These are phyloP conservation scores for Curvularia spicifera DNA, from an alignment of 2,329 filamentous ascomycete genomes.

Conservation along the genomic window DNA sequence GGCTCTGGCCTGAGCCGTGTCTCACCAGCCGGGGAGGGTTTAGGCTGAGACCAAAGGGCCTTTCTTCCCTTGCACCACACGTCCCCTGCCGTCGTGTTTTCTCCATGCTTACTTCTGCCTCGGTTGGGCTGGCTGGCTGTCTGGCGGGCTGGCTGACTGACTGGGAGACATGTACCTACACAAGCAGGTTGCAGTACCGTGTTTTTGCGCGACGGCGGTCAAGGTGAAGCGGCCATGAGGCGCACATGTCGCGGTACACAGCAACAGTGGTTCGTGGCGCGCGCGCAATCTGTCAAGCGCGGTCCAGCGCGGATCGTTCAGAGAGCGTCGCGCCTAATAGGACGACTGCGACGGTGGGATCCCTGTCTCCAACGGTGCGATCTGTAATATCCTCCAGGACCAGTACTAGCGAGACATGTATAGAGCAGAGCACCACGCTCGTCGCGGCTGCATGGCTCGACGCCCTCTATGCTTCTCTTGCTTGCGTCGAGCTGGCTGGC, in stretches of 20 bases:
- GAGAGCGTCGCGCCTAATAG: constrained; percentile 20
- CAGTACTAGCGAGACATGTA: constrained; percentile 8
- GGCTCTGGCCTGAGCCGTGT: constrained; percentile 12
- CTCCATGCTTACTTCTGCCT: constrained; percentile 9
- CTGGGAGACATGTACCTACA: not conserved
- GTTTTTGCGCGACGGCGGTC: not conserved
- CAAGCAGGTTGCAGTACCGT: not conserved
- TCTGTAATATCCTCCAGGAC: constrained; percentile 14
- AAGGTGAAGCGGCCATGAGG: constrained; percentile 1
- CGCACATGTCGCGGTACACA: constrained; percentile 1
- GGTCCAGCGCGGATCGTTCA: constrained; percentile 20
- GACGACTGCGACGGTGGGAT: constrained; percentile 18
- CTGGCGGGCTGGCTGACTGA: not conserved
- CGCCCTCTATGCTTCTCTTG: not conserved
- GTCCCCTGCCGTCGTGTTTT: constrained; percentile 10
- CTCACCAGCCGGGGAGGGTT: constrained; percentile 17
- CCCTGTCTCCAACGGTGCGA: constrained; percentile 21
- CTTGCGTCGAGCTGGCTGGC: constrained; percentile 12
- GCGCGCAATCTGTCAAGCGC: constrained; percentile 12
- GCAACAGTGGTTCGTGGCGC: constrained; percentile 5
- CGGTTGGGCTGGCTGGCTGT: constrained; percentile 5
- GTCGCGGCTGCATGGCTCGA: constrained; percentile 13
- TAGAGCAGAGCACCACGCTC: constrained; percentile 10
- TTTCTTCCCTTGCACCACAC: constrained; percentile 19
- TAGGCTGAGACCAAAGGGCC: constrained; percentile 18